A percentile compares a stretch with the other conserved stretches of the same genome.
Conservation (phyloP, 2,329 filamentous ascomycete genomes). For the Clonostachys solani region DNA sequence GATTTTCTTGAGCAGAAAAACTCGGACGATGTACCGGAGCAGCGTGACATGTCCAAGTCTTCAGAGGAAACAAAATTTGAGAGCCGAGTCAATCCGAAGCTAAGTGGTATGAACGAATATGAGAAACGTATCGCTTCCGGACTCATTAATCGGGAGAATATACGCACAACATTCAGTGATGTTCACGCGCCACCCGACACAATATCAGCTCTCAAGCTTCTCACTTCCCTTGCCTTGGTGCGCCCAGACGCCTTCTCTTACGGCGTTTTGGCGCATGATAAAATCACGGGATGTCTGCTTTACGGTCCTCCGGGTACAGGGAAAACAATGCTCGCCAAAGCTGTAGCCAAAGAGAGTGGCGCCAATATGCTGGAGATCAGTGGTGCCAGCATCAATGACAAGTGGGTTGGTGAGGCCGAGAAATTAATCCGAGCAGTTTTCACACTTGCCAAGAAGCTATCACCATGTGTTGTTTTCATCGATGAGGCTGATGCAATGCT, state of each 20-base stretch:
- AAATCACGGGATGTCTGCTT: conserved; percentile 82
- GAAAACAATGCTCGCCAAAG: conserved; percentile 67
- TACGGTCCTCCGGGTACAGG: conserved; percentile 85
- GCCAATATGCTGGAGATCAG: conserved; percentile 81
- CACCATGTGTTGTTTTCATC: conserved; percentile 91
- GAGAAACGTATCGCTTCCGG: conserved; percentile 81
- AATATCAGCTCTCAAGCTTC: conserved; percentile 79
- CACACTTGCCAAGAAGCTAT: conserved; percentile 82
- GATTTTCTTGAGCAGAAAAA: conserved; percentile 20
- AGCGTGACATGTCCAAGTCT: no score
- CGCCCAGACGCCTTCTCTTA: conserved; percentile 95
- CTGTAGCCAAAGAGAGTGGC: conserved; percentile 63
- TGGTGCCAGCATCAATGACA: conserved; percentile 89
- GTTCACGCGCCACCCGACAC: conserved; percentile 81
- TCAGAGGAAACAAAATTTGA: background rate
- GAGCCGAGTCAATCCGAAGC: background rate
- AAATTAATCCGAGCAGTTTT: conserved; percentile 95
- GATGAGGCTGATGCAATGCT: conserved; percentile 95
- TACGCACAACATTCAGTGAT: conserved; percentile 82
- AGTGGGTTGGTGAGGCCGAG: conserved; percentile 93
- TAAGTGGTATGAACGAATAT: conserved; percentile 59
- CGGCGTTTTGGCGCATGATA: conserved; percentile 85
- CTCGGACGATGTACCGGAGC: conserved; percentile 7
- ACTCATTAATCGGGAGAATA: conserved; percentile 75
- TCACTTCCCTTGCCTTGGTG: conserved; percentile 82